Percentiles rank a stretch among this genome's conserved stretches.
Conservation (phyloP, 2,329 filamentous ascomycete genomes). For the Pseudopithomyces chartarum region DNA sequence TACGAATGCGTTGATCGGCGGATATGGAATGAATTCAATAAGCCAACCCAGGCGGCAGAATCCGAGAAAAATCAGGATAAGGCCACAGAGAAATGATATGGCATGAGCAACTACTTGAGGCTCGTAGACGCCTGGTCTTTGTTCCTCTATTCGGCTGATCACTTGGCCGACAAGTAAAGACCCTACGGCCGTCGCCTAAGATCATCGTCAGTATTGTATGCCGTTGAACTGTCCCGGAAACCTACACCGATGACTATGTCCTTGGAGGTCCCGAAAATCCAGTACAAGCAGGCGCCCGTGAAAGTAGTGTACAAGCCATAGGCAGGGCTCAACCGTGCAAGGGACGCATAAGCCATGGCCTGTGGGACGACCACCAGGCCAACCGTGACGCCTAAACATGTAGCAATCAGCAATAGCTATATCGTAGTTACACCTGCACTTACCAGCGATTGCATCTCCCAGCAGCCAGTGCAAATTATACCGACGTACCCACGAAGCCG, state of each 20-base stretch:
- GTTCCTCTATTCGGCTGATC: slow-evolving; percentile 64
- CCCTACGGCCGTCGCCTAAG: slow-evolving; percentile 87
- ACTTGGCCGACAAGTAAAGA: slow-evolving; percentile 86
- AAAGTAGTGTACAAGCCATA: slow-evolving; percentile 94
- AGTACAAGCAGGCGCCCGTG: slow-evolving; percentile 91
- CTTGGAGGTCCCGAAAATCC: slow-evolving; percentile 97
- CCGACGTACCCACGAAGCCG: slow-evolving; percentile 29
- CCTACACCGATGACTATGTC: slow-evolving; percentile 93
- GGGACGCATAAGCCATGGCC: slow-evolving; percentile 88
- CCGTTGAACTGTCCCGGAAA: slow-evolving; percentile 21
- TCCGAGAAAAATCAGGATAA: slow-evolving; percentile 78
- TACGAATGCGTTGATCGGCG: slow-evolving; percentile 94
- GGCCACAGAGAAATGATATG: slow-evolving; percentile 77
- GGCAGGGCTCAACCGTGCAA: slow-evolving; percentile 76
- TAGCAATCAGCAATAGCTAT: slow-evolving; percentile 5
- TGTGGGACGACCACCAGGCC: slow-evolving; percentile 86
- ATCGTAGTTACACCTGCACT: background rate
- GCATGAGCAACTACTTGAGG: slow-evolving; percentile 75
- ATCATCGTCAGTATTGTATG: slow-evolving; percentile 3
- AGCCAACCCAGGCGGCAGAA: slow-evolving; percentile 84
- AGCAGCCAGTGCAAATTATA: slow-evolving; percentile 40
- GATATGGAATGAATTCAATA: slow-evolving; percentile 89
- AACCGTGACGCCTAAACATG: slow-evolving; percentile 59
- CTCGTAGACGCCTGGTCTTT: slow-evolving; percentile 61
- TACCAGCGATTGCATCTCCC: slow-evolving; percentile 38